phyloP scores from a whole-genome alignment of 352 stramenopile genomes.

The Albugo laibachii region DNA sequence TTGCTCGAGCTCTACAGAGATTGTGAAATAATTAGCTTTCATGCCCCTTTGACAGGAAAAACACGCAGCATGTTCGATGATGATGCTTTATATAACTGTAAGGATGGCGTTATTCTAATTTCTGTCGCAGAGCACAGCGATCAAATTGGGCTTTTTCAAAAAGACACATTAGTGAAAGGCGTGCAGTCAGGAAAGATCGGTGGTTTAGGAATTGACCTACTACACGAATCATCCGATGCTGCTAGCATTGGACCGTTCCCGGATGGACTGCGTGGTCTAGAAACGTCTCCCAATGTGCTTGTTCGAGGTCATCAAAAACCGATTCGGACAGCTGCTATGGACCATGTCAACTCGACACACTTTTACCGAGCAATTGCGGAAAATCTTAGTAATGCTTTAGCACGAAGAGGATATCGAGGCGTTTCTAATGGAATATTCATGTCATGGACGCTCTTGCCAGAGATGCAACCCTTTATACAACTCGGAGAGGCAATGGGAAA shows the following conservation, averaged over 20 bases:
- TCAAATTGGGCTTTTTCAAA: slow-evolving; percentile 58
- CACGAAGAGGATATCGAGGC: slow-evolving; percentile 44
- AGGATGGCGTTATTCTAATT: slow-evolving; percentile 79
- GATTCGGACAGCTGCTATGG: slow-evolving; percentile 12
- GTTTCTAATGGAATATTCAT: slow-evolving; percentile 75
- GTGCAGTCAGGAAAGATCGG: slow-evolving; percentile 60
- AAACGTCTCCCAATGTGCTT: slow-evolving; percentile 48
- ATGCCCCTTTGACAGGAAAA: slow-evolving; percentile 87
- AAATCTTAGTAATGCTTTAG: slow-evolving; percentile 54
- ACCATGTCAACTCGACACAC: slow-evolving; percentile 53
- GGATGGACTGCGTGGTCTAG: slow-evolving; percentile 10
- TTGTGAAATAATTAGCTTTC: slow-evolving; percentile 87
- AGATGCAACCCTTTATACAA: slow-evolving; percentile 67
- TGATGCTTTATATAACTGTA: slow-evolving; percentile 71
- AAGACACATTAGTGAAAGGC: slow-evolving; percentile 44
- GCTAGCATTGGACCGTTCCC: background rate
- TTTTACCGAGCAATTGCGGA: slow-evolving; percentile 61
- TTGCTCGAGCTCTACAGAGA: slow-evolving; percentile 40
- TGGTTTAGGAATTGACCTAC: slow-evolving; percentile 66
- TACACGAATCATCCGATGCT: slow-evolving; percentile 6
- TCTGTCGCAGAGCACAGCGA: slow-evolving; percentile 56
- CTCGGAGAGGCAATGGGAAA: slow-evolving; percentile 46
- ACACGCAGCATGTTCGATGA: slow-evolving; percentile 80
- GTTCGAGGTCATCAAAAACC: slow-evolving; percentile 38
- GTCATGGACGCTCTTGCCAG: slow-evolving; percentile 43